Evolutionary conservation across 805 yeast species (phyloP), one percentile per base, ranked within the genome.

Genomic region (Suhomyces emberorum): DNA sequence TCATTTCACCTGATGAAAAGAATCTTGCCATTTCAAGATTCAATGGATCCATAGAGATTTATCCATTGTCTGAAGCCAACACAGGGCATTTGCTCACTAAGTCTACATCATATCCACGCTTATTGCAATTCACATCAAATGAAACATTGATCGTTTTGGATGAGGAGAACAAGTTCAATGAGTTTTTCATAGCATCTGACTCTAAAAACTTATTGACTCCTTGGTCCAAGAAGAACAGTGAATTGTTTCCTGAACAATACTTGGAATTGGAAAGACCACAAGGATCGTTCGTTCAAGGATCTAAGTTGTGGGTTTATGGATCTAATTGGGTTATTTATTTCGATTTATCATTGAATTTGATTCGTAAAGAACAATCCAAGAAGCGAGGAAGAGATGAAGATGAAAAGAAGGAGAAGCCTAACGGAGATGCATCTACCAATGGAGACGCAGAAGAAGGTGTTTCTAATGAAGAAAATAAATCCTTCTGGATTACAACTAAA

Each of bases 251-350:
- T 2, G 66, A 66, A 24, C 77, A 78, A 42, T 79, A 83, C 43
- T 53, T 70, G 12, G 56, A 66, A 2, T 64, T 75, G 35, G 74
- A 73, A 12, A 79, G 82, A 48, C 81, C 95, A 37, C 71, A 76
- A 41, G 96, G 95, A 11, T 58, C 85, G 9, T 86, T 84, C 52
- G 52, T 57, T 11, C 79, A 77, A 35, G 57, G 56, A 7, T 51
- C 63, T 22, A 69, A 76, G 38, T 63, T 83, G 11, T 91, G 96
- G 96, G 61, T 88, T n/a, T 88, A 86, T 76, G 95, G 96, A 1
- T 71, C 84, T 15, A 76, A 76, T 34, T 91, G 96, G 95, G 47
- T 89, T 11, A 75, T 83, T 3, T 84, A 75, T 55, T 72, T 91
- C 33, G 91, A 91, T 57, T 60, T 85, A 45, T 57, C 71, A 7